Conservation (phyloP, 306 rosid species). For the Trifolium repens region DNA sequence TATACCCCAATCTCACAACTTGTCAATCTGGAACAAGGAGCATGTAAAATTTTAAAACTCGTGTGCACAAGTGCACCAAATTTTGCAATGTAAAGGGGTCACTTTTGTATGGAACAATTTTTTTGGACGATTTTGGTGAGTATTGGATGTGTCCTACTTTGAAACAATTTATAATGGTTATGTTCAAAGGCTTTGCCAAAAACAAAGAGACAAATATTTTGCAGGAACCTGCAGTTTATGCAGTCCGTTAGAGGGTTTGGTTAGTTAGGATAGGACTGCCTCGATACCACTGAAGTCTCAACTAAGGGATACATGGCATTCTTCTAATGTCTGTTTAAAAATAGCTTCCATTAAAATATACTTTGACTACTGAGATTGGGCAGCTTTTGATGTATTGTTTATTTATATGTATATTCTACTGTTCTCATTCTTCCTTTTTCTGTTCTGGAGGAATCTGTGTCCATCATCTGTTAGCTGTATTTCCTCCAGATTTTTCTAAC, state of each 20-base stretch:
- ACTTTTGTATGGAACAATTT: background rate
- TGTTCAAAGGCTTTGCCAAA: slow-evolving; percentile 27
- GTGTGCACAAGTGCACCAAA: background rate
- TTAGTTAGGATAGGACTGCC: slow-evolving; percentile 25
- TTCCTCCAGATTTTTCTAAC: slow-evolving; percentile 12
- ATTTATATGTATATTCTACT: slow-evolving; percentile 13
- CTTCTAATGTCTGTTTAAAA: slow-evolving; percentile 14
- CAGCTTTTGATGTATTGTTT: slow-evolving; percentile 20
- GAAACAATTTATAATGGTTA: slow-evolving; percentile 29
- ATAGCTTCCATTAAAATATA: slow-evolving; percentile 9
- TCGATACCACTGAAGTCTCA: slow-evolving; percentile 17
- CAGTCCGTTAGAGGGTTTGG: background rate
- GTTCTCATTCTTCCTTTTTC: slow-evolving; percentile 3
- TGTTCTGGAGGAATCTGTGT: background rate
- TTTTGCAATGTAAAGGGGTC: slow-evolving; percentile 19
- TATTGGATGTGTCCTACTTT: slow-evolving; percentile 16
- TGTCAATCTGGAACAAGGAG: slow-evolving; percentile 6
- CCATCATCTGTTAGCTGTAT: background rate
- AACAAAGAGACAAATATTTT: background rate
- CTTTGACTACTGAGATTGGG: background rate
- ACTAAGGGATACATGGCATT: slow-evolving; percentile 24
- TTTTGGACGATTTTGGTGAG: slow-evolving; percentile 12
- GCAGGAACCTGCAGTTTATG: slow-evolving; percentile 11
- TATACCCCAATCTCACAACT: slow-evolving; percentile 16
- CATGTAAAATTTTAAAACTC: slow-evolving; percentile 15